Evolutionary conservation across 768 basidiomycete genomes (phyloP).

Genomic region (Tricholoma hemisulphureum): DNA sequence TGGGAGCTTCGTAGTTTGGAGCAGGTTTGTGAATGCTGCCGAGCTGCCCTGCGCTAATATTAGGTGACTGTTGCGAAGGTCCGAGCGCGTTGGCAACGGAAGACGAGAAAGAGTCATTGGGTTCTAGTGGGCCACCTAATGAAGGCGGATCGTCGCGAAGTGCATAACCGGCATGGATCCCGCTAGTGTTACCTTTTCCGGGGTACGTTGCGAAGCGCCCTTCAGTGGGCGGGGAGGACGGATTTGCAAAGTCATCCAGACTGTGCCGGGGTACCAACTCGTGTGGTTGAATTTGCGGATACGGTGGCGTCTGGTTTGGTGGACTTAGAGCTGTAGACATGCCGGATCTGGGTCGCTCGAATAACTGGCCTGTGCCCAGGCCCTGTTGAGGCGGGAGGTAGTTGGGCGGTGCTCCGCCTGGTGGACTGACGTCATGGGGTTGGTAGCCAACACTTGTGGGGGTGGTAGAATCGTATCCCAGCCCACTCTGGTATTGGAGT

Average conservation of each 20-base stretch:
- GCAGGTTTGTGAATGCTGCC: slow-evolving; percentile 8
- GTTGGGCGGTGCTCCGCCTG: slow-evolving; percentile 7
- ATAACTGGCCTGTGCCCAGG: slow-evolving; percentile 24
- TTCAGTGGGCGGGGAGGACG: slow-evolving; percentile 27
- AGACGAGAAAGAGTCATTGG: slow-evolving; percentile 34
- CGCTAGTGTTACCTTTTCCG: slow-evolving; percentile 37
- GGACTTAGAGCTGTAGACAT: slow-evolving; percentile 12
- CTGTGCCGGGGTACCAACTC: slow-evolving; percentile 11
- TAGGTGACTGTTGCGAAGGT: slow-evolving; percentile 15
- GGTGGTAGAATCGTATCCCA: slow-evolving; percentile 2
- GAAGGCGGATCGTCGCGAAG: slow-evolving; percentile 32
- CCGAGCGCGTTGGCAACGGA: slow-evolving; percentile 36
- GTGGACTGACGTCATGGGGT: slow-evolving; percentile 1
- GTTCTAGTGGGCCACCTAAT: slow-evolving; percentile 18
- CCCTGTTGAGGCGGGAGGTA: slow-evolving; percentile 32
- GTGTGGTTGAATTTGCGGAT: slow-evolving; percentile 9
- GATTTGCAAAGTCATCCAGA: slow-evolving; percentile 43
- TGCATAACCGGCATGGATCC: slow-evolving; percentile 13
- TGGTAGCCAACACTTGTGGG: slow-evolving; percentile 2
- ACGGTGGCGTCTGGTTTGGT: slow-evolving; percentile 11
- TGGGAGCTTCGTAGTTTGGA: slow-evolving; percentile 12
- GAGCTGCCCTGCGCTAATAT: neutral
- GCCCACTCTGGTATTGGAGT: slow-evolving; percentile 5
- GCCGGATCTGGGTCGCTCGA: slow-evolving; percentile 22
- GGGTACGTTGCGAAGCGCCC: slow-evolving; percentile 72